Conservation (phyloP, 352 stramenopile genomes). For the Phytophthora crassamura region DNA sequence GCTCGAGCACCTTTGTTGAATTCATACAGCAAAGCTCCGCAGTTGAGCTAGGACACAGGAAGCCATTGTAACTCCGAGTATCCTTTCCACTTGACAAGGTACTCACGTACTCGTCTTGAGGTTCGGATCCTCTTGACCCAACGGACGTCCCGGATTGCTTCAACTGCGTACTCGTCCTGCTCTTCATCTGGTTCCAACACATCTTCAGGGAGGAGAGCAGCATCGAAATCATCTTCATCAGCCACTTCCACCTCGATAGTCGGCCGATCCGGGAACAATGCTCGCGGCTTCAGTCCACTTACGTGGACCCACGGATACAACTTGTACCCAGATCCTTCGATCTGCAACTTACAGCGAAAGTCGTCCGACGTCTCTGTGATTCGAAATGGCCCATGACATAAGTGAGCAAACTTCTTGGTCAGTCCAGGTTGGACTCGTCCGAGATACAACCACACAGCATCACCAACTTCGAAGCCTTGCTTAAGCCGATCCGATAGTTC, state of each 20-base stretch:
- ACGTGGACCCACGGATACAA: neutral
- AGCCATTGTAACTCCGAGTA: neutral
- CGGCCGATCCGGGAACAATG: too few species aligned
- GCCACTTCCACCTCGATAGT: too few species aligned
- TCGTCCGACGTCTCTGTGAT: neutral
- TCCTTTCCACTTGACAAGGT: conserved; percentile 1
- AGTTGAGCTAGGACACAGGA: neutral
- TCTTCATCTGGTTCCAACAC: too few species aligned
- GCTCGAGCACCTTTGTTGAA: too few species aligned
- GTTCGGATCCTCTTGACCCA: conserved; percentile 1
- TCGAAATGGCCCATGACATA: neutral
- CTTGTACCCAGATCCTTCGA: conserved; percentile 1
- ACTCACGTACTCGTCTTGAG: neutral
- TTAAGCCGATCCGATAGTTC: too few species aligned
- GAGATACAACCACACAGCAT: neutral
- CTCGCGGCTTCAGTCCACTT: too few species aligned
- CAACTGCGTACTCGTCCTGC: too few species aligned
- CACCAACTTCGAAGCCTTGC: too few species aligned
- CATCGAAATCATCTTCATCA: too few species aligned
- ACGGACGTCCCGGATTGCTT: too few species aligned
- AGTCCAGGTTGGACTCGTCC: neutral
- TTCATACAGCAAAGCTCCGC: too few species aligned
- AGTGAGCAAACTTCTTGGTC: neutral
- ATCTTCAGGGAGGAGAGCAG: too few species aligned
- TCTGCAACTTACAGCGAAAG: conserved; percentile 1